phyloP scores from a whole-genome alignment of 768 basidiomycete genomes.

The Leccinum ochraceum region DNA sequence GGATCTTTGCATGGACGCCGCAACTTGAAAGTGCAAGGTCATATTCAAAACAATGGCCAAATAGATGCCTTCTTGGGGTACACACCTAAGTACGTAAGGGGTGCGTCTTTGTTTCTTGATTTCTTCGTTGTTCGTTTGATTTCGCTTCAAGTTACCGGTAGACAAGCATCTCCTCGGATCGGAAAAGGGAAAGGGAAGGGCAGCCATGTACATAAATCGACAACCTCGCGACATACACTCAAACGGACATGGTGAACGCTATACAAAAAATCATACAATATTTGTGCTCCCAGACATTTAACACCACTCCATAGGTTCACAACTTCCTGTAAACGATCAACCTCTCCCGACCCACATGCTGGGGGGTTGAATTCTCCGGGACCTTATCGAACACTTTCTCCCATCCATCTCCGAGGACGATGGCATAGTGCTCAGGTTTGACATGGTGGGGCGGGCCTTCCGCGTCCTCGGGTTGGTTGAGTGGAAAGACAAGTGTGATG shows the following conservation, averaged over 20 bases:
- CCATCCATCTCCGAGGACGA: conserved; percentile 51
- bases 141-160: too few species aligned
- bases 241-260: too few species aligned
- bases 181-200: too few species aligned
- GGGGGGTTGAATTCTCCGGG: conserved; percentile 44
- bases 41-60: not conserved
- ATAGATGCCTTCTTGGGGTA: not conserved
- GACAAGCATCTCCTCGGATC: too few species aligned
- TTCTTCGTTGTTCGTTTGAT: too few species aligned
- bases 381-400: conserved; percentile 53
- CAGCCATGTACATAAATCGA: too few species aligned
- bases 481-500: conserved; percentile 60
- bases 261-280: too few species aligned
- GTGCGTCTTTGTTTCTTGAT: too few species aligned
- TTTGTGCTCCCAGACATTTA: too few species aligned
- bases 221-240: too few species aligned
- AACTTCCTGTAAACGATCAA: conserved; percentile 41
- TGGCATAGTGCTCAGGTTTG: conserved; percentile 54
- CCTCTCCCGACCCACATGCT: conserved; percentile 50
- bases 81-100: too few species aligned
- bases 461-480: conserved; percentile 41
- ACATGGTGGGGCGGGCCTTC: conserved; percentile 70
- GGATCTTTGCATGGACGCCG: conserved; percentile 24
- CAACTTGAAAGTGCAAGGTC: not conserved
- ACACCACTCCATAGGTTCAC: not conserved